Conservation (phyloP, 352 stramenopile species). For the Pythium brachiatum region DNA sequence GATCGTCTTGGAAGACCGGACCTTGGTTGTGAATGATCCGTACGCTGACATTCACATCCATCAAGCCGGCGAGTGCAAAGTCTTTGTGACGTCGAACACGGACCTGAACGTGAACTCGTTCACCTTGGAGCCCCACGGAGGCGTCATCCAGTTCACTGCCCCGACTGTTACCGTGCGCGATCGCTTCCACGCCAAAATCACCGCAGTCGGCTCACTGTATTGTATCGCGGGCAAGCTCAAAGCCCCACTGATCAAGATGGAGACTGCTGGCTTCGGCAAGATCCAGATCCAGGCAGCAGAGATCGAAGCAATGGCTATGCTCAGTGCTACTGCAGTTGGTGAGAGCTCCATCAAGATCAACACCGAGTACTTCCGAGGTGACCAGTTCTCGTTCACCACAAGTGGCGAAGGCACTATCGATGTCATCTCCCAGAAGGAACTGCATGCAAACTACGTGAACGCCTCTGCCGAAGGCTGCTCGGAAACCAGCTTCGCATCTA, state of each 20-base stretch:
- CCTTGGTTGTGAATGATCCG: conserved; percentile 1
- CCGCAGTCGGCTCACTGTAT: neutral
- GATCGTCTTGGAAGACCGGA: conserved; percentile 9
- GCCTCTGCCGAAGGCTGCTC: neutral
- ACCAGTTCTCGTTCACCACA: neutral
- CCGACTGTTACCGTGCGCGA: neutral
- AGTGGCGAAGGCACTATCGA: conserved; percentile 5
- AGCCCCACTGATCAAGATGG: neutral
- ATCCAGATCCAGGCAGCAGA: conserved; percentile 1
- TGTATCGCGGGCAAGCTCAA: conserved; percentile 6
- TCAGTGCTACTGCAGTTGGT: neutral
- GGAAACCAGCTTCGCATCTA: conserved; percentile 1
- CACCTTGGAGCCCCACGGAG: conserved; percentile 10
- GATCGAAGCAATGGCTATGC: neutral
- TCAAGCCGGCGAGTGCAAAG: conserved; percentile 9
- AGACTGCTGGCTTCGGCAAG: conserved; percentile 7
- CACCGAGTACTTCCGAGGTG: neutral
- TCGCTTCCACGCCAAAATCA: neutral
- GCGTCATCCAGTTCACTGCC: conserved; percentile 13
- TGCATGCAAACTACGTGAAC: neutral
- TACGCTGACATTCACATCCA: conserved; percentile 11
- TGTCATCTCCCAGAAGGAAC: neutral
- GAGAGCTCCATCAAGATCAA: conserved; percentile 2
- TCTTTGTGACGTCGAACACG: conserved; percentile 6
- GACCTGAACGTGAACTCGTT: conserved; percentile 8